Conservation (phyloP, 441 rosid genomes). For the Jatropha multifida region DNA sequence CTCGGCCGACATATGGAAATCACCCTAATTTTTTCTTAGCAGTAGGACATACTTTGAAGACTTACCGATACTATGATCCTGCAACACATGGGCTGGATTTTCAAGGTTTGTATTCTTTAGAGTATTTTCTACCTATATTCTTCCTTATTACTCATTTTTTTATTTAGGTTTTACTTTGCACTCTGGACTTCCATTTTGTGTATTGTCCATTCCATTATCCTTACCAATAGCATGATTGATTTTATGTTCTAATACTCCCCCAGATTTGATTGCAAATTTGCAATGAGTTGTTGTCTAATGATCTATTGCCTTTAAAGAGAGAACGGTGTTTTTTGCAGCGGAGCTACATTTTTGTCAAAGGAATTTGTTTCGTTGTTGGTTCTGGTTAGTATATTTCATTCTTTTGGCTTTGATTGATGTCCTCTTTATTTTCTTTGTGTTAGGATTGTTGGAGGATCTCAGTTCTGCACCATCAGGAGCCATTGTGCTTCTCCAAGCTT, state of each 20-base stretch:
- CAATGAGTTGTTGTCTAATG: neutral
- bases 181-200: neutral
- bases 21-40: constrained; percentile 70
- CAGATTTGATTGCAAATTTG: neutral
- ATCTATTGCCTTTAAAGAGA: neutral
- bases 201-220: too few species aligned
- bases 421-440: constrained; percentile 9
- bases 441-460: constrained; percentile 80
- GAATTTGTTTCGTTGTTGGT: neutral
- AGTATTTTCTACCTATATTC: neutral
- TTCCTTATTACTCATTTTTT: neutral
- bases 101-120: constrained; percentile 45
- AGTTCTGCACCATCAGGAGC: constrained; percentile 73
- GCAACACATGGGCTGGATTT: constrained; percentile 69
- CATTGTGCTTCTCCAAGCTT: constrained; percentile 76
- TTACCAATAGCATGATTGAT: too few species aligned
- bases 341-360: neutral
- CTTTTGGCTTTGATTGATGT: constrained; percentile 9
- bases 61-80: constrained; percentile 82
- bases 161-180: neutral
- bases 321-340: neutral
- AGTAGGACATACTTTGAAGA: constrained; percentile 61
- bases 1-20: constrained; percentile 89
- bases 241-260: neutral
- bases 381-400: constrained; percentile 2